Evolutionary conservation across 2,329 filamentous ascomycete genomes (phyloP), one percentile per base, ranked within the genome.

Genomic region (Apiospora malaysiana): DNA sequence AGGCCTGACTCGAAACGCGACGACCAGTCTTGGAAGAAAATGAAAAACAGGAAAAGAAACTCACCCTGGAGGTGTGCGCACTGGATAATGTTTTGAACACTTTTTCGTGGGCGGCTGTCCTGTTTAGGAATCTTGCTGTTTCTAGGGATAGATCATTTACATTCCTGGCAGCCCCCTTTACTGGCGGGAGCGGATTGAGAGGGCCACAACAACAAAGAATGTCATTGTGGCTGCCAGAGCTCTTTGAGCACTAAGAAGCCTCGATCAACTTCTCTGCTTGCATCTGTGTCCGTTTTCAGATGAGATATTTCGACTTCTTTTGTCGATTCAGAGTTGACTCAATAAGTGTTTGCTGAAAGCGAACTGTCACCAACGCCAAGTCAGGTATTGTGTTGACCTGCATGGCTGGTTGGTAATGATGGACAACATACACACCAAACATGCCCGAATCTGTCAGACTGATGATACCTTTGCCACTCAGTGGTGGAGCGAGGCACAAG

Each of bases 101-200:
- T 18, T 9, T 63, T 40, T 63, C 21, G 16, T 40, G 32, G 21
- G 56, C 32, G 32, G 16, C 18, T n/a, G 56, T 63, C 56, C 56
- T 63, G 56, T 63, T 63, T 37, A 63, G 56, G 56, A 63, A 63
- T 63, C 56, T 40, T 40, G 56, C 56, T 21, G 66, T 47, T 68
- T 45, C 66, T 10, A 68, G 43, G 66, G 66, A 68, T 68, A 47
- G 43, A 68, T 47, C 42, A 37, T 37, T 47, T 23, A 32, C 43
- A 46, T 68, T 47, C 66, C 43, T 68, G 66, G 25, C 43, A 4
- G 43, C 25, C 66, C 25, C 66, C 66, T 47, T 43, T 32, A 67
- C 66, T 23, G 27, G 43, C 66, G 66, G 42, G 66, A 68, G 46
- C 66, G 66, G 66, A 68, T 37, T 32, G 9, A 37, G 66, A 63